Conservation (phyloP, 2,329 filamentous ascomycete species). For the Lecanoromycetidae sp. region DNA sequence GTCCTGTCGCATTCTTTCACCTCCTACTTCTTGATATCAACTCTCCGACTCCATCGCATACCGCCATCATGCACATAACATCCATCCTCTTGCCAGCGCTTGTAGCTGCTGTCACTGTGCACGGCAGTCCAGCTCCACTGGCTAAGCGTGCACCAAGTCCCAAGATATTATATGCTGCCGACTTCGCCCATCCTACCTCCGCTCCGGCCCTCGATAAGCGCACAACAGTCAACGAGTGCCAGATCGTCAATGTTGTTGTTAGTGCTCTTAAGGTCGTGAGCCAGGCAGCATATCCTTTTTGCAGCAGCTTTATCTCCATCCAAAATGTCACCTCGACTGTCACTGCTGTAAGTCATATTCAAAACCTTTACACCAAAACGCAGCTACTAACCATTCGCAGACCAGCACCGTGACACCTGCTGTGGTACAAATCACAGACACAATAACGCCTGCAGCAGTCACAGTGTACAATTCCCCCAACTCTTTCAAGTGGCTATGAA, state of each 20-base stretch:
- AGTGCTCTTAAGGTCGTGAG: background rate
- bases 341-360: background rate
- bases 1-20: too few species aligned
- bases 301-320: conserved; percentile 10
- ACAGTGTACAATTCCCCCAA: background rate
- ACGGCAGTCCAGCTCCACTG: too few species aligned
- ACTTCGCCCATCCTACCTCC: too few species aligned
- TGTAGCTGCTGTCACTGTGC: background rate
- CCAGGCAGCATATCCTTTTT: background rate
- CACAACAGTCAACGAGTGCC: conserved; percentile 1
- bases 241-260: conserved; percentile 1
- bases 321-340: background rate
- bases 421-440: background rate
- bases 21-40: too few species aligned
- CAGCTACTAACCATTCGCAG: too few species aligned
- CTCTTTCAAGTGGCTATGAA: background rate
- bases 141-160: too few species aligned
- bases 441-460: background rate
- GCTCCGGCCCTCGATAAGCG: background rate
- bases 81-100: background rate
- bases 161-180: too few species aligned
- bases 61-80: too few species aligned
- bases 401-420: background rate
- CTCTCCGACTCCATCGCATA: too few species aligned
- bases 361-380: background rate